phyloP scores from a whole-genome alignment of 306 rosid genomes.

The Calophaca sinica region DNA sequence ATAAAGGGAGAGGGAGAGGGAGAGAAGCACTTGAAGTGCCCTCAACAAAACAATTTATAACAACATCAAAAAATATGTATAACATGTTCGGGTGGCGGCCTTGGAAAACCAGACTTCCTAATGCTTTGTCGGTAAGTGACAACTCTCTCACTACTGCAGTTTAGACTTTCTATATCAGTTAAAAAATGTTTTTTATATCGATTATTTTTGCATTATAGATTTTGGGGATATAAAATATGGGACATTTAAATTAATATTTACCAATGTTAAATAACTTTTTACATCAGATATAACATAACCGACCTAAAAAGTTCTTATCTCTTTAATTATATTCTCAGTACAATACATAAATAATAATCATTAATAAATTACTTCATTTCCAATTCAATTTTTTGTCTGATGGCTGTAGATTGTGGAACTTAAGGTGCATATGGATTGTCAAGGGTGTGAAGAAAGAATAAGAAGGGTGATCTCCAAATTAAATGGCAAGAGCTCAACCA shows the following conservation, averaged over 20 bases:
- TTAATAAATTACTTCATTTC: too few species aligned
- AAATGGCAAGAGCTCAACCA: constrained; percentile 54
- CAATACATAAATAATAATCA: too few species aligned
- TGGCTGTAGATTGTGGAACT: constrained; percentile 73
- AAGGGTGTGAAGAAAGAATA: constrained; percentile 80
- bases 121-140: constrained; percentile 69
- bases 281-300: too few species aligned
- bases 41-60: constrained; percentile 1
- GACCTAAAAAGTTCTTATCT: too few species aligned
- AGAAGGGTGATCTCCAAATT: constrained; percentile 73
- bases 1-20: not conserved
- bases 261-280: too few species aligned
- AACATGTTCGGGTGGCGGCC: constrained; percentile 64
- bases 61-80: not conserved
- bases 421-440: constrained; percentile 87
- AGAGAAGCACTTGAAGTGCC: constrained; percentile 12
- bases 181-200: too few species aligned
- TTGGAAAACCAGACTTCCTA: constrained; percentile 48
- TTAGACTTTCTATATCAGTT: not conserved
- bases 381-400: not conserved
- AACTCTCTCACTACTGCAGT: too few species aligned
- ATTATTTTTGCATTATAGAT: too few species aligned
- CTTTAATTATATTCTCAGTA: too few species aligned
- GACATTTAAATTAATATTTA: too few species aligned
- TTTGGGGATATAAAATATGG: too few species aligned